These are phyloP conservation scores for Paecilomyces sp. DNA, from an alignment of 2,329 filamentous ascomycete genomes.

Conservation along the genomic window DNA sequence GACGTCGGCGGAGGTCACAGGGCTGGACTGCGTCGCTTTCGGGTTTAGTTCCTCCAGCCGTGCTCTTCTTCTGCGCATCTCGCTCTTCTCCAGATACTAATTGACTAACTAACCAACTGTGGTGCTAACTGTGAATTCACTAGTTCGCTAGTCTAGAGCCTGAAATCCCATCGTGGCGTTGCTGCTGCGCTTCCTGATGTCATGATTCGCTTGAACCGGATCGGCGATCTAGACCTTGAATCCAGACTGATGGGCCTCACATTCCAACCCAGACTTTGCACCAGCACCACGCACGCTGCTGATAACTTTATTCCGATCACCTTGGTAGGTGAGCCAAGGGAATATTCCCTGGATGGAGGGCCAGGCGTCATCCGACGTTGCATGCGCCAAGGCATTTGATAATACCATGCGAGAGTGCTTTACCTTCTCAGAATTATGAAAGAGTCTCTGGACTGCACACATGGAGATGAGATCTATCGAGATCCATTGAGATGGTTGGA, in stretches of 20 bases:
- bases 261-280: neutral
- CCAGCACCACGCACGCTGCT: neutral
- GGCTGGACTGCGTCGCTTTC: neutral
- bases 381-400: neutral
- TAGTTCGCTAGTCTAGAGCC: neutral
- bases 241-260: neutral
- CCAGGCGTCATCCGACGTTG: neutral
- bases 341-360: neutral
- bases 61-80: no score
- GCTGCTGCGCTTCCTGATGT: neutral
- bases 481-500: neutral
- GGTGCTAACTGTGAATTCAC: neutral
- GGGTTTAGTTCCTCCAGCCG: neutral
- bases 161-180: neutral
- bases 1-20: neutral
- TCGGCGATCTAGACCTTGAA: neutral
- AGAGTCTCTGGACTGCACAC: neutral
- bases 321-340: neutral
- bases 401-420: no score
- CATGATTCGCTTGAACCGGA: neutral
- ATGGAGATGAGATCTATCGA: neutral
- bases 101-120: no score
- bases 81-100: neutral
- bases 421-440: neutral
- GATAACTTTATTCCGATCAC: neutral